Evolutionary conservation across 768 basidiomycete species (phyloP), one percentile per base, ranked within the genome.

Genomic region (Suillus subaureus): DNA sequence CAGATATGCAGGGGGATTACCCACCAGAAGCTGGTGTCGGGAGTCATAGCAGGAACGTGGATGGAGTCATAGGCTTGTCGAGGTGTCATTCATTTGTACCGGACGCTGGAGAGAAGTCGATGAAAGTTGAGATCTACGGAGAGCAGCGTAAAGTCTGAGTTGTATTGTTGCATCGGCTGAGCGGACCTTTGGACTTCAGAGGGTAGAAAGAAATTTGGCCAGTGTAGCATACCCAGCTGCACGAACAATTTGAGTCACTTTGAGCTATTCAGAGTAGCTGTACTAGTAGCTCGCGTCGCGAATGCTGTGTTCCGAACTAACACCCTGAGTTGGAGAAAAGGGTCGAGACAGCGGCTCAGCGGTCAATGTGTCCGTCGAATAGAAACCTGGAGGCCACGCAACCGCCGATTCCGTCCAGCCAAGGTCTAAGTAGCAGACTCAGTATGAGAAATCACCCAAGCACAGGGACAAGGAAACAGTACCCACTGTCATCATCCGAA

Each of bases 251-350:
- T 39, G 31, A 28, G 31, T 11, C 6, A 47, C 52, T 3, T 9
- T 37, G 12, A 6, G 15, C 28, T 0, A 28, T 23, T 55, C 21
- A 60, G 26, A 70, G 12, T 9, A 54, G n/a, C 35, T 35, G 2
- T 12, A 6, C 21, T 9, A 47, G n/a, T n/a, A n/a, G n/a, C 68
- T 65, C 65, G 75, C 74, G 75, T 75, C 65, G 26, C 73, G 57
- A 73, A 69, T 28, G 74, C 75, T 39, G 71, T 64, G 11, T 67
- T 74, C 42, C 73, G 75, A 3, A 77, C 72, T 8, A 76, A 73
- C 31, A 75, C 51, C 67, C 52, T 67, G 68, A n/a, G 6, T 68
- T 69, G 54, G 67, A 64, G 12, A 72, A 70, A 70, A 6, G n/a
- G 75, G 61, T 31, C 70, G 73, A 52, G 73, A 68, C 21, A 52